Conservation (phyloP, 2,329 filamentous ascomycete species). For the Talaromyces pinophilus region DNA sequence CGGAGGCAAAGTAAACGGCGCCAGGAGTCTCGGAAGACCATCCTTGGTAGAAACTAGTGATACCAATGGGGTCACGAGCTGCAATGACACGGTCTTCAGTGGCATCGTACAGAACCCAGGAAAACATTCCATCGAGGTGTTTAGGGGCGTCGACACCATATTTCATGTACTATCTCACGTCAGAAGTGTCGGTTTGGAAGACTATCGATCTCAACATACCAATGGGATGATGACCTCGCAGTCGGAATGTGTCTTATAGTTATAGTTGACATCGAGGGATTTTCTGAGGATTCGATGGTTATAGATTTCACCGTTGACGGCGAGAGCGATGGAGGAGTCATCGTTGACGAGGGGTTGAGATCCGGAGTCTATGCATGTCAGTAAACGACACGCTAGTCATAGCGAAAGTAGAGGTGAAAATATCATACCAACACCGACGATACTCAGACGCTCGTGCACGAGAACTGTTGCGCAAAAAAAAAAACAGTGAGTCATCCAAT, state of each 20-base stretch:
- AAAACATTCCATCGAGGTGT: constrained; percentile 98
- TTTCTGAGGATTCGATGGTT: constrained; percentile 97
- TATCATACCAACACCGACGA: constrained; percentile 85
- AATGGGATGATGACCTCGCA: constrained; percentile 98
- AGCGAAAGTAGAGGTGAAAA: background rate
- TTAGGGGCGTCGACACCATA: constrained; percentile 90
- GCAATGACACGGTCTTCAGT: constrained; percentile 87
- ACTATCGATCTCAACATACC: constrained; percentile 55
- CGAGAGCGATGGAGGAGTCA: constrained; percentile 82
- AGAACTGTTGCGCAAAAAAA: constrained; percentile 62
- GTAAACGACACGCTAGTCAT: background rate
- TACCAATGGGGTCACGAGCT: constrained; percentile 92
- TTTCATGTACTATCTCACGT: constrained; percentile 74
- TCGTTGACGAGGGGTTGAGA: constrained; percentile 94
- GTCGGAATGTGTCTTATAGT: constrained; percentile 98
- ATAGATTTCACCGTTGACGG: constrained; percentile 99
- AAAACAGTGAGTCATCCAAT: constrained; percentile 28
- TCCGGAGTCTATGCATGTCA: constrained; percentile 69
- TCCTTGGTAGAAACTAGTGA: constrained; percentile 97
- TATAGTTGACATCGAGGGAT: constrained; percentile 76
- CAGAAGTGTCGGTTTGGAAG: background rate
- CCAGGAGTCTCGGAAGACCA: constrained; percentile 80
- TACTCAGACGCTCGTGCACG: constrained; percentile 95
- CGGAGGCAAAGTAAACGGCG: constrained; percentile 92
- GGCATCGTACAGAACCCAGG: constrained; percentile 97